Base-by-base conservation (phyloP, 2,329 filamentous ascomycete genomes). In the Ceratocystiopsis brevicomis region DNA sequence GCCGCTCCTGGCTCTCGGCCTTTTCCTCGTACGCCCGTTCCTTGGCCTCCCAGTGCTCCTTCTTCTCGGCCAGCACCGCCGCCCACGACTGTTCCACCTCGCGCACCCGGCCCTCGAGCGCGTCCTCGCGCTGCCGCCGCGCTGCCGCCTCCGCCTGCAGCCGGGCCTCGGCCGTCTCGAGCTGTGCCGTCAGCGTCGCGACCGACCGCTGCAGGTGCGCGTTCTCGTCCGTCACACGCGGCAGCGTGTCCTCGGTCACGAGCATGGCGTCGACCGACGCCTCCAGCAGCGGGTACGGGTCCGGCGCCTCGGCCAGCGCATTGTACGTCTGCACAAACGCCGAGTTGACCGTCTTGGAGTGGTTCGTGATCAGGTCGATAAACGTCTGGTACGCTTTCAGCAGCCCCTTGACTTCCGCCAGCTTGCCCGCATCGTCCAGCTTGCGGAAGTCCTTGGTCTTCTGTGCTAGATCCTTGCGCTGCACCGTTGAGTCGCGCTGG, bases 391-490 rank as follows among this genome's bases (percentile, higher is more conserved):
- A 98, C 41, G 87, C 86, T 68, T 94, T 95, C 46, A 98, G 63
- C 41, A 98, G 64, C 36, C 76, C 76, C 62, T 96, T 98, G 64
- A 93, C 77, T 59, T 98, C 90, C 6, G 69, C 68, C 43, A 98
- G 64, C 60, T 96, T 98, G 45, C 73, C 75, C 12, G 80, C 66
- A 66, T 98, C 86, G 53, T 96, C 88, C 12, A 93, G 71, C 59
- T 95, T 96, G 48, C 87, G 72, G 53, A 96, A 98, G 54, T 96
- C 88, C 56, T 98, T 98, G 1, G 90, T 98, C 68, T 95, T 96
- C 57, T 95, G 87, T n/a, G 92, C 90, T 17, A 98, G 68, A 48
- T 98, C 92, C 58, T 98, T 98, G 43, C 90, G 74, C 59, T 98
- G 88, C 0, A 95, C 79, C 5, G 94, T 81, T n/a, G 88, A 84